phyloP scores from a whole-genome alignment of 176 grass and related monocot genomes.

The Poa pratensis region DNA sequence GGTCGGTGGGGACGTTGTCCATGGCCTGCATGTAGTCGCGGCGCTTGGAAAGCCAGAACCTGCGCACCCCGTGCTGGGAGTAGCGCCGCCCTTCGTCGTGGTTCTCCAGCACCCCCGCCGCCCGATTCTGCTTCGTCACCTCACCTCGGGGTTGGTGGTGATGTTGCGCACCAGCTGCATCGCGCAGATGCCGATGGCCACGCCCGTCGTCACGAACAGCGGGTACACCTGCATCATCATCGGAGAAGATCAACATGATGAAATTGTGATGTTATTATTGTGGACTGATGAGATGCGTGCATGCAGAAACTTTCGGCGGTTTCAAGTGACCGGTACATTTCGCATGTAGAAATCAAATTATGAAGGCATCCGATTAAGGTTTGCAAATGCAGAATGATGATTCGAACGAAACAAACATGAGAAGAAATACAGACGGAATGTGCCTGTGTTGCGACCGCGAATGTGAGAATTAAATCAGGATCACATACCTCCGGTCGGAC shows the following conservation, averaged over 20 bases:
- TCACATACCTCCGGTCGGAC: constrained; percentile 27
- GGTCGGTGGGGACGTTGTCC: constrained; percentile 11
- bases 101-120: constrained; percentile 68
- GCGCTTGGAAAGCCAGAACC: constrained; percentile 51
- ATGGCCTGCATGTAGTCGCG: constrained; percentile 8
- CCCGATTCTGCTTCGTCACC: constrained; percentile 75
- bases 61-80: constrained; percentile 60
- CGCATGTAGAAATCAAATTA: no score
- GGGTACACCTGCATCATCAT: constrained; percentile 55
- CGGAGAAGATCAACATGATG: no score
- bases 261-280: neutral
- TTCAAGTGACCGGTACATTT: no score
- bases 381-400: neutral
- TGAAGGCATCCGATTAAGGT: no score
- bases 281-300: no score
- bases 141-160: constrained; percentile 66
- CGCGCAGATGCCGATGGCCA: constrained; percentile 66
- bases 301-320: no score
- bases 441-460: neutral
- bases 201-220: constrained; percentile 53
- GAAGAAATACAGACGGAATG: neutral
- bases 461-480: neutral
- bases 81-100: constrained; percentile 62
- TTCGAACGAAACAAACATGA: neutral
- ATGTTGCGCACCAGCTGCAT: constrained; percentile 78